phyloP scores from a whole-genome alignment of 2,329 filamentous ascomycete species.

The Zymoseptoria passerinii region DNA sequence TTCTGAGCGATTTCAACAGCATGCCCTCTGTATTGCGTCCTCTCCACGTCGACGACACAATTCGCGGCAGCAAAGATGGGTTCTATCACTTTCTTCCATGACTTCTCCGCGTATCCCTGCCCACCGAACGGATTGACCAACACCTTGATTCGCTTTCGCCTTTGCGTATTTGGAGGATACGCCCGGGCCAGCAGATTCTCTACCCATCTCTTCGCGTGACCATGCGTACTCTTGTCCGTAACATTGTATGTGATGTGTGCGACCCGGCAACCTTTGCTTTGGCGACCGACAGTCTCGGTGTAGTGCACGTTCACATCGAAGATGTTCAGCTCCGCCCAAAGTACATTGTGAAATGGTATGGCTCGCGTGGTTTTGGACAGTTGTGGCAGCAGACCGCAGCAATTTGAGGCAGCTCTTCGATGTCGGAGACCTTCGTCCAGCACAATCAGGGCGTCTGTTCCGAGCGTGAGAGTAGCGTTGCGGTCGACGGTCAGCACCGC shows the following conservation, averaged over 20 bases:
- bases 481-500: conserved; percentile 40
- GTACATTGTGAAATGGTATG: conserved; percentile 73
- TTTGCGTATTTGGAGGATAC: conserved; percentile 57
- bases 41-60: conserved; percentile 65
- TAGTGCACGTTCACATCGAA: conserved; percentile 62
- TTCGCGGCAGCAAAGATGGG: conserved; percentile 76
- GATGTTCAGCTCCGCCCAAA: conserved; percentile 64
- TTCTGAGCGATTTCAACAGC: conserved; percentile 67
- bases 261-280: conserved; percentile 52
- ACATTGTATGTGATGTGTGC: conserved; percentile 55
- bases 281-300: conserved; percentile 48
- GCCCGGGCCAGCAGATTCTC: conserved; percentile 57
- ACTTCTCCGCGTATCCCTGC: conserved; percentile 63
- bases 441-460: conserved; percentile 52
- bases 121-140: conserved; percentile 88
- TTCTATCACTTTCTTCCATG: conserved; percentile 66
- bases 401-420: conserved; percentile 39
- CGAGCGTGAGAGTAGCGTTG: conserved; percentile 52
- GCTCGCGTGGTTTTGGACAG: conserved; percentile 43
- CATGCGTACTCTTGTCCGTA: conserved; percentile 40
- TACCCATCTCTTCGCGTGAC: conserved; percentile 53
- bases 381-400: conserved; percentile 47
- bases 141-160: conserved; percentile 72
- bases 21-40: conserved; percentile 65
- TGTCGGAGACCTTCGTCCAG: conserved; percentile 50